Evolutionary conservation across 2,329 filamentous ascomycete genomes (phyloP).

Genomic region (Stagonosporopsis rhizophila): DNA sequence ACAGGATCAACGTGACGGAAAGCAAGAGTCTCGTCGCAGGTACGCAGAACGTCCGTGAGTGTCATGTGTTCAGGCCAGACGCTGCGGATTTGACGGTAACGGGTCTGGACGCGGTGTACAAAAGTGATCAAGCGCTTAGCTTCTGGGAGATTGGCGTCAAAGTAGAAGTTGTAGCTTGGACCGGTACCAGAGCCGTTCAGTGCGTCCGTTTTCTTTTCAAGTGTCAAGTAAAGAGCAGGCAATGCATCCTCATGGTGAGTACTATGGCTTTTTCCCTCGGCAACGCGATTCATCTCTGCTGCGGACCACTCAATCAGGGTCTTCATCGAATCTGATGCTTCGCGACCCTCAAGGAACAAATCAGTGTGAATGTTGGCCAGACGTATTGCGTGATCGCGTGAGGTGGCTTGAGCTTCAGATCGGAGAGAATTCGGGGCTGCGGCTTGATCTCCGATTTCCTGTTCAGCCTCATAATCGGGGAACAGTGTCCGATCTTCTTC

Average conservation of each 20-base stretch:
- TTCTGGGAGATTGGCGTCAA: constrained; percentile 77
- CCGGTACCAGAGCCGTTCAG: constrained; percentile 43
- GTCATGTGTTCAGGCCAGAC: constrained; percentile 77
- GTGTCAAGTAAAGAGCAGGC: constrained; percentile 68
- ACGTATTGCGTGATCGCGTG: constrained; percentile 44
- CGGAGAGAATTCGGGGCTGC: not conserved
- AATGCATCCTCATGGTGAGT: constrained; percentile 61
- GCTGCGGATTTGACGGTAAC: constrained; percentile 73
- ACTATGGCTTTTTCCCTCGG: constrained; percentile 33
- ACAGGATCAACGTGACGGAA: constrained; percentile 83
- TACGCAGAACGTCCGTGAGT: constrained; percentile 77
- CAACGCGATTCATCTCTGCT: constrained; percentile 35
- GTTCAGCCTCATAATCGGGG: constrained; percentile 72
- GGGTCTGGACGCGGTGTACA: constrained; percentile 70
- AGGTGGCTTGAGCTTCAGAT: constrained; percentile 24
- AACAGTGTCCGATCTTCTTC: constrained; percentile 85
- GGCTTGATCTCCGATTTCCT: constrained; percentile 40
- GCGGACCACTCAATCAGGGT: constrained; percentile 42
- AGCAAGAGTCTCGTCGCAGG: constrained; percentile 76
- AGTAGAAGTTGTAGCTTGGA: constrained; percentile 83
- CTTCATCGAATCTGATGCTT: constrained; percentile 36
- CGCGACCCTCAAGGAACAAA: constrained; percentile 35
- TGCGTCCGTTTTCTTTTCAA: constrained; percentile 66
- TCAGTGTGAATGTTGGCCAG: constrained; percentile 44
- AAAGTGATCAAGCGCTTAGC: constrained; percentile 75